Percentiles rank a stretch among this genome's conserved stretches.
These are phyloP conservation scores for Stagonosporopsis chrysanthemi DNA, from an alignment of 2,329 filamentous ascomycete genomes.

Conservation along the genomic window DNA sequence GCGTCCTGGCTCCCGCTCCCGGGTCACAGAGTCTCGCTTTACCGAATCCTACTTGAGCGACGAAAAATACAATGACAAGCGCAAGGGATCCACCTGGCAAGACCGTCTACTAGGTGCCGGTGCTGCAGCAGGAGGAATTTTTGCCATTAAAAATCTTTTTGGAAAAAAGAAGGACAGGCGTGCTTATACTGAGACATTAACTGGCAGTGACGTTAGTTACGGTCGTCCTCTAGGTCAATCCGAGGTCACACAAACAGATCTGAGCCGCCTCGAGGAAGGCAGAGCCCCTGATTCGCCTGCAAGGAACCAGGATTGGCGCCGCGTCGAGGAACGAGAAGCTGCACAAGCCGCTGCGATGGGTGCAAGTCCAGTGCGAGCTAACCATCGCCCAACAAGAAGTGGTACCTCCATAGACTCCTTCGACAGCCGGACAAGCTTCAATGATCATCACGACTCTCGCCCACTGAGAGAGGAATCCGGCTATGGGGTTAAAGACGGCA, in stretches of 20 bases:
- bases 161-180: slow-evolving; percentile 56
- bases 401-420: slow-evolving; percentile 51
- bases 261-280: slow-evolving; percentile 62
- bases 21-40: slow-evolving; percentile 35
- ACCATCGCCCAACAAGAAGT: slow-evolving; percentile 44
- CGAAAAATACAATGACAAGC: slow-evolving; percentile 52
- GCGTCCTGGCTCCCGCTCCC: slow-evolving; percentile 40
- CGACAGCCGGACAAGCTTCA: slow-evolving; percentile 50
- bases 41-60: slow-evolving; percentile 49
- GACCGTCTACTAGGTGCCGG: slow-evolving; percentile 56
- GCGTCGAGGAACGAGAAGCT: slow-evolving; percentile 49
- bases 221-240: slow-evolving; percentile 58
- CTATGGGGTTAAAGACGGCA: slow-evolving; percentile 56
- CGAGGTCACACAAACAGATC: slow-evolving; percentile 57
- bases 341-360: slow-evolving; percentile 47
- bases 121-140: slow-evolving; percentile 53
- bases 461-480: slow-evolving; percentile 32
- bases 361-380: slow-evolving; percentile 57
- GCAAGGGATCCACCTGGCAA: slow-evolving; percentile 51
- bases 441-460: slow-evolving; percentile 37
- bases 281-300: slow-evolving; percentile 58
- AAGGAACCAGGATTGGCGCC: slow-evolving; percentile 45
- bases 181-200: slow-evolving; percentile 52
- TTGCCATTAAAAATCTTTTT: slow-evolving; percentile 64
- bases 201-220: slow-evolving; percentile 61